Evolutionary conservation across 2,329 filamentous ascomycete genomes (phyloP).

Genomic region (Seiridium cupressi): DNA sequence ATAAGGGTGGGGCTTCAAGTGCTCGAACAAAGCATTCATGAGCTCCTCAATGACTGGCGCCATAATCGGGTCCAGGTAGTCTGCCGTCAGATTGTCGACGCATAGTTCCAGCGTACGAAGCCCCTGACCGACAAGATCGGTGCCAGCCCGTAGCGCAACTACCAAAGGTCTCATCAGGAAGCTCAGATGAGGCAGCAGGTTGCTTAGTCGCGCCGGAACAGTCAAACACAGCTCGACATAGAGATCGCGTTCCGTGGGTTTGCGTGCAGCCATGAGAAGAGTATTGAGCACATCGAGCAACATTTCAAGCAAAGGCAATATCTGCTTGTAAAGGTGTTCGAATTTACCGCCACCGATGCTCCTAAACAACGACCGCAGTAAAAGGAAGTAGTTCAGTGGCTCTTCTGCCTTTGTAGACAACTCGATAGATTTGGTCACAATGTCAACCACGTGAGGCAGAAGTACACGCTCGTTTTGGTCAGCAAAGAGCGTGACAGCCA

Average conservation of each 20-base stretch:
- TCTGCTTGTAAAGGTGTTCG: constrained; percentile 97
- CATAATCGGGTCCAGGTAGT: constrained; percentile 99
- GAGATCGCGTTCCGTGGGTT: constrained; percentile 86
- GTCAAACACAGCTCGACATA: constrained; percentile 97
- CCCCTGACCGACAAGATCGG: constrained; percentile 91
- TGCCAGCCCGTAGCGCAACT: constrained; percentile 88
- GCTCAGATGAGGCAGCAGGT: constrained; percentile 89
- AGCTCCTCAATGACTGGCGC: constrained; percentile 97
- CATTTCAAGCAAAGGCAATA: constrained; percentile 94
- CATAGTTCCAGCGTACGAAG: constrained; percentile 92
- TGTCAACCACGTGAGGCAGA: constrained; percentile 92
- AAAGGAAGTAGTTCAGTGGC: constrained; percentile 97
- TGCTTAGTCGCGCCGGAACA: constrained; percentile 89
- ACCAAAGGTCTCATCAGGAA: constrained; percentile 97
- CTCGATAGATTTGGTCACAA: constrained; percentile 96
- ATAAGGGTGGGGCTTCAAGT: constrained; percentile 89
- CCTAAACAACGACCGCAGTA: constrained; percentile 87
- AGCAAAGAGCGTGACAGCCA: constrained; percentile 97
- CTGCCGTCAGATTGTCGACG: constrained; percentile 95
- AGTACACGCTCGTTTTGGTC: constrained; percentile 93
- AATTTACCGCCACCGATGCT: constrained; percentile 98
- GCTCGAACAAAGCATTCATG: constrained; percentile 96
- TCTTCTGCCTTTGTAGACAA: constrained; percentile 93
- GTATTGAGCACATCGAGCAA: constrained; percentile 96
- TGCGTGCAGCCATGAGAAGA: constrained; percentile 83